Conservation (phyloP, 2,329 filamentous ascomycete species). For the Eutypa lata region DNA sequence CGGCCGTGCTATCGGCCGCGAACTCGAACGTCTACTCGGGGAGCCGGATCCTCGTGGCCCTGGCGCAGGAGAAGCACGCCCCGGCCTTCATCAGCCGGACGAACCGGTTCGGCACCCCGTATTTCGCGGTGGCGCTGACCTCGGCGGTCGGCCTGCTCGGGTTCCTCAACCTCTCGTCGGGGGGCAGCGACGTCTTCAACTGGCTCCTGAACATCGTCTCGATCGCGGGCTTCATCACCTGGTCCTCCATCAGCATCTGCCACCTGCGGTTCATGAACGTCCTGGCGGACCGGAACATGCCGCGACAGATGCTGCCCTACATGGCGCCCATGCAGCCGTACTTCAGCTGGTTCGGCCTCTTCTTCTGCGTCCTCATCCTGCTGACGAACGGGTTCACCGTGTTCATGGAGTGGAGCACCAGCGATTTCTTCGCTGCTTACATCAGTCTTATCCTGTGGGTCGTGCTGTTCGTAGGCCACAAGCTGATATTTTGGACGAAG, state of each 20-base stretch:
- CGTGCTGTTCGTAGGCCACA: slow-evolving; percentile 59
- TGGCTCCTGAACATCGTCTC: slow-evolving; percentile 72
- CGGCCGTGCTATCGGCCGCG: slow-evolving; percentile 74
- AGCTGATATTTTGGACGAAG: slow-evolving; percentile 36
- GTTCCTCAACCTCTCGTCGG: slow-evolving; percentile 63
- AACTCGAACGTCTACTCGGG: slow-evolving; percentile 76
- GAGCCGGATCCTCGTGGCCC: slow-evolving; percentile 63
- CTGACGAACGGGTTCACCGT: slow-evolving; percentile 67
- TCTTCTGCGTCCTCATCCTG: slow-evolving; percentile 62
- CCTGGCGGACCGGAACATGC: slow-evolving; percentile 53
- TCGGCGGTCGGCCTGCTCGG: slow-evolving; percentile 60
- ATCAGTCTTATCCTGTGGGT: slow-evolving; percentile 63
- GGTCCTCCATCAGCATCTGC: slow-evolving; percentile 63
- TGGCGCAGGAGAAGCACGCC: slow-evolving; percentile 63
- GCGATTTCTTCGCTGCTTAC: slow-evolving; percentile 62
- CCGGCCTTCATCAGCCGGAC: slow-evolving; percentile 58
- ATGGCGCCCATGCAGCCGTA: slow-evolving; percentile 60
- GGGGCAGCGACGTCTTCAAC: slow-evolving; percentile 61
- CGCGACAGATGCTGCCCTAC: slow-evolving; percentile 58
- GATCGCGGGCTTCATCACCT: slow-evolving; percentile 67
- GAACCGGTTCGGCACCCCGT: slow-evolving; percentile 61
- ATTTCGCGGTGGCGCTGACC: slow-evolving; percentile 54
- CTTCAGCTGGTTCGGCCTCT: slow-evolving; percentile 62
- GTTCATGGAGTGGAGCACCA: slow-evolving; percentile 61
- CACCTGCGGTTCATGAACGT: slow-evolving; percentile 65